Base-by-base conservation (phyloP, 106 monocot genomes). In the Apostasia shenzhenica region DNA sequence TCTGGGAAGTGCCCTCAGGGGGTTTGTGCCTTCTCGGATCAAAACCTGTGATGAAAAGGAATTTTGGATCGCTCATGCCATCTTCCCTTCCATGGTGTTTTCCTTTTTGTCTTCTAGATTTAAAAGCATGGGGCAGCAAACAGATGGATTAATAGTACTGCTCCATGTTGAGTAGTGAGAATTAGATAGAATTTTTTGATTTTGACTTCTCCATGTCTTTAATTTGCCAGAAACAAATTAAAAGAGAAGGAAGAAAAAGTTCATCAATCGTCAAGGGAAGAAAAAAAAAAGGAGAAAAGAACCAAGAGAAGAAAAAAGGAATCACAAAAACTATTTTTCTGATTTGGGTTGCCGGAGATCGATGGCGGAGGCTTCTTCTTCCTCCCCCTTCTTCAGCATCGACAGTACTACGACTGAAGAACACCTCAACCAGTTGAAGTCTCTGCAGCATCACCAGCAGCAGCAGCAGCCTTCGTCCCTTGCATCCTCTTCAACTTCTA, bases 321-420 rank as follows among this genome's bases (percentile, higher is more conserved):
- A 26, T 26, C 26, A 26, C 26, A 26, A 26, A 26, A 26, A 26
- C 26, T 13, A 40, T 66, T 47, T 14, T 42, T 46, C 54, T 52
- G 59, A 43, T 55, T 43, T 62, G 59, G 9, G 26, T 26, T 0
- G 26, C 26, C 26, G 6, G 37, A 56, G 38, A 12, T 13, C n/a
- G 49, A 86, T 80, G 83, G 83, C 75, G 11, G 73, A 73, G 57
- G 57, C 76, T 66, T 54, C 85, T 7, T 81, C 84, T 37, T 79
- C 79, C 45, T 55, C 76, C 9, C 38, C 79, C 41, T 82, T 81
- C 78, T 84, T 78, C 45, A 78, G 80, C 47, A 80, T 85, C 41
- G 71, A 78, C 26, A 26, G 26, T 26, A 26, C 26, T 26, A 26
- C 26, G 67, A 80, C 85, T 39, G 82, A 85, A 47, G 85, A 79